Evolutionary conservation across 306 rosid genomes (phyloP).

Genomic region (Gastrolobium villosum): DNA sequence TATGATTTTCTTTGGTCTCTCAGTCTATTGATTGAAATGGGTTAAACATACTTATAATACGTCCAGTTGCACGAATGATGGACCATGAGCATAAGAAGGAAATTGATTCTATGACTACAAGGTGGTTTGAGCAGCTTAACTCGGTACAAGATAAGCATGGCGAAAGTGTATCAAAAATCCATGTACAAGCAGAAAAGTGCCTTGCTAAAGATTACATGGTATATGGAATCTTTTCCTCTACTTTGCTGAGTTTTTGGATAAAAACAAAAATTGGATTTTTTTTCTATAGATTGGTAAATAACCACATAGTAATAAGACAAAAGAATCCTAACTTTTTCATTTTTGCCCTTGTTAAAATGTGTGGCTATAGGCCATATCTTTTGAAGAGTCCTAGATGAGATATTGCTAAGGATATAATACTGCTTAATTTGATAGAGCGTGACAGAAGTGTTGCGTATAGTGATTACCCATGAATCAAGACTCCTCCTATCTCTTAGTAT

Average conservation of each 20-base stretch:
- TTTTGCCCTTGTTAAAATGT: not conserved
- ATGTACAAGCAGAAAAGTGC: constrained; percentile 69
- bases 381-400: too few species aligned
- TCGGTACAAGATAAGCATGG: constrained; percentile 69
- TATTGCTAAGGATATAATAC: too few species aligned
- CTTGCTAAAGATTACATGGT: constrained; percentile 81
- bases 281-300: too few species aligned
- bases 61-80: constrained; percentile 68
- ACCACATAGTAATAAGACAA: too few species aligned
- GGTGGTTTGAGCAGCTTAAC: constrained; percentile 65
- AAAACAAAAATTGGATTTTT: too few species aligned
- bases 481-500: too few species aligned
- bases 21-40: constrained; percentile 27
- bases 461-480: too few species aligned
- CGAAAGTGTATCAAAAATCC: constrained; percentile 60
- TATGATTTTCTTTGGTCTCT: not conserved
- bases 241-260: not conserved
- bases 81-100: constrained; percentile 77
- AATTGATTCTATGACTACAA: constrained; percentile 64
- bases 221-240: constrained; percentile 26
- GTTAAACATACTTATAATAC: not conserved
- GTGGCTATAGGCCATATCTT: too few species aligned
- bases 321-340: too few species aligned
- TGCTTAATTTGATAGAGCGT: too few species aligned
- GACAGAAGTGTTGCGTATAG: too few species aligned